Base-by-base conservation (phyloP, 2,329 filamentous ascomycete species). In the Verticillium zaregamsianum region DNA sequence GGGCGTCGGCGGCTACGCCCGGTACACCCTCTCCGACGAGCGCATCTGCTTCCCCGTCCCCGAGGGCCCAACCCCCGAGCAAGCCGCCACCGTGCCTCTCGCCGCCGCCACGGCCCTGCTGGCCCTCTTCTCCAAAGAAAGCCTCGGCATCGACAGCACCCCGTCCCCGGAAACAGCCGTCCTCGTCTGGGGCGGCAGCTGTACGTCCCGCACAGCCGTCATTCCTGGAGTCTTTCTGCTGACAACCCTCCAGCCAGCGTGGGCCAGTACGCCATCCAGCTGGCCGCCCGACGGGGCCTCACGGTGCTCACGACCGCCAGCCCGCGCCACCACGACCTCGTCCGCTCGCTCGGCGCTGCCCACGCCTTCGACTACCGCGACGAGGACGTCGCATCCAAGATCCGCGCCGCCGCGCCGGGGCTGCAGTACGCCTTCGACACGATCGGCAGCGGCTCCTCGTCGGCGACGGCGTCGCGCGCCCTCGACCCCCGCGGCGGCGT, bases 161-260 rank as follows among this genome's bases (percentile, higher is more conserved):
- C 40, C 61, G 3, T 58, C 55, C 1, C 37, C 61, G 0, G 57
- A 62, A 9, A 59, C 59, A 2, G 58, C 63, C 3, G 66, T 82
- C 4, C 68, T 82, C 5, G 69, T 81, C 15, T 81, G 76, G 75
- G 78, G 76, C 25, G 78, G 77, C 37, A 79, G 77, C 40, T 79
- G 77, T 73, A 70, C 68, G 70, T 71, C 5, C 7, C 5, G 11
- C 25, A 4, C 28, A 15, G 20, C 15, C 17, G 3, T 12, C 12
- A 3, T 31, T 33, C 5, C 2, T 5, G 2, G 11, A 12, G 3
- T 3, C 37, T 23, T 23, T 15, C 54, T 17, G 8, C 5, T 35
- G 37, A 56, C 33, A 25, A 25, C 2, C 11, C 4, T 5, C 11
- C 33, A 77, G 74, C 74, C 25, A 77, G 74, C 54, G 75, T 77